These are phyloP conservation scores for Cladophialophora exuberans DNA, from an alignment of 2,329 filamentous ascomycete species.

Conservation along the genomic window DNA sequence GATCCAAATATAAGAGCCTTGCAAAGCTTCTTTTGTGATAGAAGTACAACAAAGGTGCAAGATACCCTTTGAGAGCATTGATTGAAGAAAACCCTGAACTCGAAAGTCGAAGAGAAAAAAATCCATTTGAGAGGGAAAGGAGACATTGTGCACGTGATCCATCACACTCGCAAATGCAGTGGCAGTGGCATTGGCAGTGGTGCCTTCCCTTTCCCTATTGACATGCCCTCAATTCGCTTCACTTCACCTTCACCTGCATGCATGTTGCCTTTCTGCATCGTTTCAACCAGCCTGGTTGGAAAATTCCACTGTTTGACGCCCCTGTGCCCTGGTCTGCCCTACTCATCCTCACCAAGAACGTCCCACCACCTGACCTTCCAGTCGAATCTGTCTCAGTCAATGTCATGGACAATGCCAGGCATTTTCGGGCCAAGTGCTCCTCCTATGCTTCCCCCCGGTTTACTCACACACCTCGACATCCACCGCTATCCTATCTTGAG, in stretches of 20 bases:
- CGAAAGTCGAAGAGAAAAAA: not conserved
- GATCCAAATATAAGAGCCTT: too few relatives aligned
- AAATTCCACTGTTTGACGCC: slow-evolving; percentile 8
- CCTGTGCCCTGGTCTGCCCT: too few relatives aligned
- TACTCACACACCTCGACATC: not conserved
- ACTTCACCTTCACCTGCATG: slow-evolving; percentile 4
- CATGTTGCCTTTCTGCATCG: slow-evolving; percentile 15
- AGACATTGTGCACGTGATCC: not conserved
- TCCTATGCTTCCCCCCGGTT: slow-evolving; percentile 5
- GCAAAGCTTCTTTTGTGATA: too few relatives aligned
- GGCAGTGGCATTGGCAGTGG: too few relatives aligned
- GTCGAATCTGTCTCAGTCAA: not conserved
- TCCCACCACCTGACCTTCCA: too few relatives aligned
- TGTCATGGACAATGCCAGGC: slow-evolving; percentile 20
- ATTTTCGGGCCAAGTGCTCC: slow-evolving; percentile 3
- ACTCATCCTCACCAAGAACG: too few relatives aligned
- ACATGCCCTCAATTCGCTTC: too few relatives aligned
- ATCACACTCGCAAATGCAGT: not conserved
- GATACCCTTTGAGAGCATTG: too few relatives aligned
- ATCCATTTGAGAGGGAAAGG: not conserved
- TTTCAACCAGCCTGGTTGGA: slow-evolving; percentile 17
- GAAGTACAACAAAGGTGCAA: too few relatives aligned
- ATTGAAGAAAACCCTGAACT: too few relatives aligned
- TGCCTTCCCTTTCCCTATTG: slow-evolving; percentile 11
- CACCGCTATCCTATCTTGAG: not conserved